Base-by-base conservation (phyloP, 208 protist species). In the Leishmania lainsoni region DNA sequence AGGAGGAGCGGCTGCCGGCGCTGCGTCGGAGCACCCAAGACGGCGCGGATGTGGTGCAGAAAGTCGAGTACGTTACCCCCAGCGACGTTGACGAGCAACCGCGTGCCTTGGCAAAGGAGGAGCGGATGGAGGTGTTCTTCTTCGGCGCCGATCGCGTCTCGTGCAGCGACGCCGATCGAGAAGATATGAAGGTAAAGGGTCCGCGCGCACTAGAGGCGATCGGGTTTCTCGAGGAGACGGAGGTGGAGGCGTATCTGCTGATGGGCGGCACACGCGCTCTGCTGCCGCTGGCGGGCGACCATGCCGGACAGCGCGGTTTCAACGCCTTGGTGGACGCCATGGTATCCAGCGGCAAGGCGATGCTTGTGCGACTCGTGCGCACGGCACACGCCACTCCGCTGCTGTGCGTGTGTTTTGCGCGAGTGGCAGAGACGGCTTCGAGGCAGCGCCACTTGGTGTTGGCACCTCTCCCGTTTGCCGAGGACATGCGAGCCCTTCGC, bases 351-450 rank as follows among this genome's bases (percentile, higher is more conserved):
- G 39, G 88, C 1, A 71, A 51, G 49, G 92, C 89, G 32, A 86
- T 94, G 63, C 78, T 99, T 22, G 91, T 97, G 59, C 87, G 96
- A 35, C 93, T 93, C 63, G 95, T 98, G n/a, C 89, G 86, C n/a
- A 84, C 75, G 45, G 61, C 65, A 9, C 82, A 92, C 56, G 86
- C 86, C 0, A 65, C 89, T 1, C 94, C 94, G 12, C 70, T 83
- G 4, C 69, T 99, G 39, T 90, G 88, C 22, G 81, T 89, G 39
- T 91, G 94, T 42, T 89, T 92, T 16, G 93, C 93, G 22, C 80
- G 81, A 14, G 58, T 39, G 3, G 89, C 90, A 54, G 56, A 29
- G 56, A 20, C 54, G 0, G 56, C 42, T 10, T 56, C 20, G 48
- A 35, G 29, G 35, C 56, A 75, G 72, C 78, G 61, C 48, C 74